Evolutionary conservation across 768 basidiomycete genomes (phyloP).

Genomic region (Boletus reticulatus): DNA sequence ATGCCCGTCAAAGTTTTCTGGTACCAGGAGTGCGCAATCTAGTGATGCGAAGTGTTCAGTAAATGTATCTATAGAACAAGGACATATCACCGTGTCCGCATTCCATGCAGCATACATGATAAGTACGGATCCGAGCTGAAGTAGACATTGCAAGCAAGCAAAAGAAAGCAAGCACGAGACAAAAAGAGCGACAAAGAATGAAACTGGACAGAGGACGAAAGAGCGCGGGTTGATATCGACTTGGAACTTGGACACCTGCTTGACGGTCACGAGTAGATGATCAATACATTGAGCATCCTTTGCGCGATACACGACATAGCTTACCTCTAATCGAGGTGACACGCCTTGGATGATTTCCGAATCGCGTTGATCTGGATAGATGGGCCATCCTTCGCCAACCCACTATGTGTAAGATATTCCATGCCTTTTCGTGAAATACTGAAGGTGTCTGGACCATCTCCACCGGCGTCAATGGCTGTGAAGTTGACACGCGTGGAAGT

Average conservation of each 20-base stretch:
- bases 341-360: conserved; percentile 12
- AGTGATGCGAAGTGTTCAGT: not conserved
- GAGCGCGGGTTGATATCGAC: not conserved
- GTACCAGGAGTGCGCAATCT: not conserved
- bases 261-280: not conserved
- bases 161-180: no score
- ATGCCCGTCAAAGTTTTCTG: not conserved
- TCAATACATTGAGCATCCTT: not conserved
- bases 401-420: conserved; percentile 33
- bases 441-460: conserved; percentile 27
- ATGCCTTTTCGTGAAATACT: conserved; percentile 36
- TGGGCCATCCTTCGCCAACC: conserved; percentile 26
- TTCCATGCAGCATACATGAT: no score
- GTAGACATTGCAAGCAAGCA: not conserved
- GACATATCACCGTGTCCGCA: no score
- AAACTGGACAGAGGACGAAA: not conserved
- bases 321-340: conserved; percentile 8
- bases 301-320: not conserved
- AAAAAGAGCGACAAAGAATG: not conserved
- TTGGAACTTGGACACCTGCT: not conserved
- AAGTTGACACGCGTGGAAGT: conserved; percentile 42
- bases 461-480: conserved; percentile 51
- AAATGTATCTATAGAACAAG: no score
- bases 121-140: not conserved
- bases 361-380: not conserved